These are phyloP conservation scores for Sporobolus alterniflorus DNA, from an alignment of 202 grass and related monocot genomes.

Conservation along the genomic window DNA sequence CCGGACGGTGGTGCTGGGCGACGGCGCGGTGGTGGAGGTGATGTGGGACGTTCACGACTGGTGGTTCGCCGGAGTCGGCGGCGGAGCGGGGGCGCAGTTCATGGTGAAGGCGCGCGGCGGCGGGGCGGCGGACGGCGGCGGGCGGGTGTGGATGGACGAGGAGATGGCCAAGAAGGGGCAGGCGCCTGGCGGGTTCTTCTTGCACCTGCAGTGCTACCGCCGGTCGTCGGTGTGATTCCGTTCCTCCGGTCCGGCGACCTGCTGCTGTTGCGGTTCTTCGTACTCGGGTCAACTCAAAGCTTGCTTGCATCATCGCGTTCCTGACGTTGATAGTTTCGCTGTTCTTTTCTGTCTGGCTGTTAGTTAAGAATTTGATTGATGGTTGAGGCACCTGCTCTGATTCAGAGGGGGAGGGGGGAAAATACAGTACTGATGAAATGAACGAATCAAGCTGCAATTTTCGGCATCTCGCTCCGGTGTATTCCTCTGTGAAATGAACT, in stretches of 20 bases:
- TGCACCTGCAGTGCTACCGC: conserved; percentile 54
- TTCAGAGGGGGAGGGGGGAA: too few species aligned
- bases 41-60: conserved; percentile 99
- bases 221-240: conserved; percentile 9
- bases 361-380: not conserved
- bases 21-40: conserved; percentile 76
- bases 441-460: not conserved
- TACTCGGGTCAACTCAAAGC: too few species aligned
- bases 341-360: not conserved
- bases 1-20: conserved; percentile 61
- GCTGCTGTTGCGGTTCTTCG: not conserved
- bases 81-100: conserved; percentile 57
- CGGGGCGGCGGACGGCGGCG: conserved; percentile 23
- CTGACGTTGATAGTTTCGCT: conserved; percentile 38
- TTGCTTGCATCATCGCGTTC: not conserved
- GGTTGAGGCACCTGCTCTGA: not conserved
- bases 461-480: too few species aligned
- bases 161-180: conserved; percentile 51
- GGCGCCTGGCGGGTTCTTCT: conserved; percentile 48
- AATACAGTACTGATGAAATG: not conserved
- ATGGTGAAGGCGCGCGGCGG: conserved; percentile 77
- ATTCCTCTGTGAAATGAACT: not conserved
- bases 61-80: conserved; percentile 64
- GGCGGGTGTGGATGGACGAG: conserved; percentile 77
- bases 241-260: not conserved